These are phyloP conservation scores for Botrytis galanthina DNA, from an alignment of 2,329 filamentous ascomycete genomes.

Conservation along the genomic window DNA sequence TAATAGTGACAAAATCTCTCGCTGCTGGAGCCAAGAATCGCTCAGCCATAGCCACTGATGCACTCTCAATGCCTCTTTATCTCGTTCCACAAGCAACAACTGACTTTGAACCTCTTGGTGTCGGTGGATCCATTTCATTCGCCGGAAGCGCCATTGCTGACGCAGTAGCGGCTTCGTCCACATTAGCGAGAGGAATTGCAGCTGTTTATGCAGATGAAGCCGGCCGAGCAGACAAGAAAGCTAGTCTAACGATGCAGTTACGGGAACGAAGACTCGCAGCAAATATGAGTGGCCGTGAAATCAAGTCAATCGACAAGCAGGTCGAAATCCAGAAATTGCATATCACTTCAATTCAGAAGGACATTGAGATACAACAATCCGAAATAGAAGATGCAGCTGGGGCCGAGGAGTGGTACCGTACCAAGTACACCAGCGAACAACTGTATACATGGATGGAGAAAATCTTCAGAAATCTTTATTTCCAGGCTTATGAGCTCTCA, in stretches of 20 bases:
- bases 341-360: neutral
- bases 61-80: neutral
- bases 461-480: neutral
- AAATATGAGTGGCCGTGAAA: constrained; percentile 2
- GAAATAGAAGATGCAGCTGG: neutral
- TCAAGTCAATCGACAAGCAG: constrained; percentile 6
- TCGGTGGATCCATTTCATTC: neutral
- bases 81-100: neutral
- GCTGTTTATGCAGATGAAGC: neutral
- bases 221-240: constrained; percentile 4
- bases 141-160: neutral
- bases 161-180: neutral
- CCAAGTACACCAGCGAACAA: constrained; percentile 3
- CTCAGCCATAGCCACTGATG: neutral
- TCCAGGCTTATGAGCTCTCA: neutral
- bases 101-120: constrained; percentile 1
- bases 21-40: neutral
- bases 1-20: neutral
- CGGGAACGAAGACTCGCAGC: constrained; percentile 2
- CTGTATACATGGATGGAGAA: constrained; percentile 6
- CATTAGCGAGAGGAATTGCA: neutral
- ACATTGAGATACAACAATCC: neutral
- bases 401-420: neutral
- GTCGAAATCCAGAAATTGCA: neutral
- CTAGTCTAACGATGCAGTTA: constrained; percentile 2